phyloP scores from a whole-genome alignment of 495 filamentous ascomycete genomes.

The Penicillium malachiteum region DNA sequence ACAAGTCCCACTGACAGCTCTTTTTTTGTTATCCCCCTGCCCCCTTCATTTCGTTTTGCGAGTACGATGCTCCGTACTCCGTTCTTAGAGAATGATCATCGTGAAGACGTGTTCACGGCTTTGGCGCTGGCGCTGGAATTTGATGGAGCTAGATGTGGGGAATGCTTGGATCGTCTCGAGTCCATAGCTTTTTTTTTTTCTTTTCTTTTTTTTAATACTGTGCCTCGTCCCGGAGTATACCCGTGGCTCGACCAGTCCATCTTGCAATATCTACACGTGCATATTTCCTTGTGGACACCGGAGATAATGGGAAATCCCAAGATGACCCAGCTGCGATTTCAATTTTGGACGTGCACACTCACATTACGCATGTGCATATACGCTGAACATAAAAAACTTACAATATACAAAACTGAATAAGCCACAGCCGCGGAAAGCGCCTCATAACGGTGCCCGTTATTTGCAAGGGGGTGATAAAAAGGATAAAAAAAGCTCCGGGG shows the following conservation, averaged over 20 bases:
- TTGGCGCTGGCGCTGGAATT: neutral
- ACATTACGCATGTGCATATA: neutral
- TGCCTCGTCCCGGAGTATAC: conserved; percentile 10
- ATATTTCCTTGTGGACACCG: neutral
- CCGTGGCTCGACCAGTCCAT: conserved; percentile 14
- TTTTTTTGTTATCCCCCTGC: neutral
- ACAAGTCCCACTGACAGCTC: conserved; percentile 12
- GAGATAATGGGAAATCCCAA: neutral
- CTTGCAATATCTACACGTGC: conserved; percentile 5
- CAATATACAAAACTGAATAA: conserved; percentile 2
- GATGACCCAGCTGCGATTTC: neutral
- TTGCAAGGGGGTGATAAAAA: neutral
- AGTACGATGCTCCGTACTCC: neutral
- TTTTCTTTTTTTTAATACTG: neutral
- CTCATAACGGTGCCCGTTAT: conserved; percentile 11
- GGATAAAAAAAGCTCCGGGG: neutral
- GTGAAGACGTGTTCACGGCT: neutral
- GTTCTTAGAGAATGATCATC: conserved; percentile 1
- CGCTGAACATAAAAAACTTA: neutral
- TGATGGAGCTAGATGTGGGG: neutral
- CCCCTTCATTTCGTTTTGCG: conserved; percentile 1
- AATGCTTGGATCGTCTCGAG: conserved; percentile 4
- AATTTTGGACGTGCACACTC: neutral
- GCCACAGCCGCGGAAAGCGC: conserved; percentile 29
- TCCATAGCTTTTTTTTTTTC: neutral